Base-by-base conservation (phyloP, 768 basidiomycete genomes). In the Pleurotus eryngii region DNA sequence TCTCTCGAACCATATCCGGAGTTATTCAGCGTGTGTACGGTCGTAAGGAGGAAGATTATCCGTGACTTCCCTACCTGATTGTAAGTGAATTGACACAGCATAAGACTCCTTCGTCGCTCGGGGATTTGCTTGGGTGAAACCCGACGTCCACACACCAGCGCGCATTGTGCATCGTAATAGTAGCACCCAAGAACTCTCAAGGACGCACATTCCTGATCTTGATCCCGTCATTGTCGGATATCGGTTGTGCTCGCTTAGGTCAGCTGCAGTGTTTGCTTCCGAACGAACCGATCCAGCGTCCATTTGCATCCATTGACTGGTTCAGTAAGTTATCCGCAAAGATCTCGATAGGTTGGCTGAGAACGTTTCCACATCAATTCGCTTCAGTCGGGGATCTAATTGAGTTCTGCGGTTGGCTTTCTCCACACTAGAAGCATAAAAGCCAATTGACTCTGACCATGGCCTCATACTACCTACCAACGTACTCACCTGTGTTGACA, bases 361-460 rank as follows among this genome's bases (percentile, higher is more conserved):
- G 22, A 45, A 14, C 18, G 24, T 30, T 30, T 50, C 30, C 24
- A 45, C 46, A 48, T 48, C 46, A 48, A 54, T 30, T 54, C 51
- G 51, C 39, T 54, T 42, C 17, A 37, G 51, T 54, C 51, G 51
- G 51, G 51, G 51, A 54, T 54, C 27, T 42, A 54, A 54, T 30
- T 54, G 38, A 54, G 42, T 39, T 24, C 20, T 42, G 20, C 51
- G 22, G 22, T 35, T 18, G 51, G 51, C 51, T 9, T 30, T 24
- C 24, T 18, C 39, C 35, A 35, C 39, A 17, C 17, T 42, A 17
- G 51, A 38, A 40, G 38, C 37, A 27, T 54, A 54, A 54, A 54
- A 38, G 17, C 49, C 39, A 40, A n/a, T 22, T 26, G 49, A 51
- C 39, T 20, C 6, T 38, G n/a, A 40, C 51, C 18, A 17, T 35